A percentile compares a stretch with the other conserved stretches of the same genome.
These are phyloP conservation scores for Echites panduratus DNA, from an alignment of 257 asterid species.

Conservation along the genomic window DNA sequence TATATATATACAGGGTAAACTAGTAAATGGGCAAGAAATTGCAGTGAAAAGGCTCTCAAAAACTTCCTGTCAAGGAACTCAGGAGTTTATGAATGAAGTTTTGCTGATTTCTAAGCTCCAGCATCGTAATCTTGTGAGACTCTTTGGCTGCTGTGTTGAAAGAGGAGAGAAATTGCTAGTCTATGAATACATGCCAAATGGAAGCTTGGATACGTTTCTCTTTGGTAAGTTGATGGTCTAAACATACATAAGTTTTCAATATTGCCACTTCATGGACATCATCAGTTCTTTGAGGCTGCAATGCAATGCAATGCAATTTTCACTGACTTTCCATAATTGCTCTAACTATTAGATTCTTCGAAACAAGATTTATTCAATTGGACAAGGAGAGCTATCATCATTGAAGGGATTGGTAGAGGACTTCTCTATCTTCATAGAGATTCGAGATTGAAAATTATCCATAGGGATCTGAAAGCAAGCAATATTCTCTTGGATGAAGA, in stretches of 20 bases:
- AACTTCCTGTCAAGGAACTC: slow-evolving; percentile 32
- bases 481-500: slow-evolving; percentile 43
- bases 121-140: slow-evolving; percentile 43
- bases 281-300: too few species aligned
- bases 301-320: too few species aligned
- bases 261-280: too few species aligned
- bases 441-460: slow-evolving; percentile 49
- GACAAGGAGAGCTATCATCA: slow-evolving; percentile 12
- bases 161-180: slow-evolving; percentile 37
- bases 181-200: slow-evolving; percentile 55
- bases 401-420: slow-evolving; percentile 45
- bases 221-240: background rate
- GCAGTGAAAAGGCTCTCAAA: slow-evolving; percentile 2
- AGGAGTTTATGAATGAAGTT: slow-evolving; percentile 49
- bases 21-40: slow-evolving; percentile 7
- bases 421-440: slow-evolving; percentile 55
- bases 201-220: background rate
- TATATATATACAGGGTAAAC: slow-evolving; percentile 5
- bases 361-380: slow-evolving; percentile 31
- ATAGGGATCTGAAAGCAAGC: slow-evolving; percentile 44
- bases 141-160: slow-evolving; percentile 39
- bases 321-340: background rate
- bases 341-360: background rate
- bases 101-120: slow-evolving; percentile 33
- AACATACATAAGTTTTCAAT: too few species aligned